Evolutionary conservation across 495 filamentous ascomycete species (phyloP).

Genomic region (Talaromyces thailandensis): DNA sequence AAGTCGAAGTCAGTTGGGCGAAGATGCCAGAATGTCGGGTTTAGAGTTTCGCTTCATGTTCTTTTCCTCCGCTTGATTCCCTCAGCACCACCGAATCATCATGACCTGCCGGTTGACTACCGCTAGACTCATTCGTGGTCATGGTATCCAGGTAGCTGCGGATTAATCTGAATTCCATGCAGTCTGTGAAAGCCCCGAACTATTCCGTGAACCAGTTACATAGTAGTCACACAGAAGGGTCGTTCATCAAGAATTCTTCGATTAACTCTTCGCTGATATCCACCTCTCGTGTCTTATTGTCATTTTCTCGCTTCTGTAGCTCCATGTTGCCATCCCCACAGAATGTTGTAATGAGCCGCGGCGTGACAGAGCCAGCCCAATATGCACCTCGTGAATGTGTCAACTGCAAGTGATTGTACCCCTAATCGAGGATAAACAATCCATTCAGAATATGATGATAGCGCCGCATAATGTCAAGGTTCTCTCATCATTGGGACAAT

Average conservation of each 20-base stretch:
- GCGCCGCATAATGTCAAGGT: neutral
- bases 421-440: neutral
- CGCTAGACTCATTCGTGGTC: neutral
- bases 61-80: neutral
- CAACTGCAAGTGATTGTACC: neutral
- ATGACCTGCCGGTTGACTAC: neutral
- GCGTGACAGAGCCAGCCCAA: neutral
- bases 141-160: neutral
- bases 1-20: neutral
- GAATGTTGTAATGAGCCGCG: neutral
- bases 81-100: too few species aligned
- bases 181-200: neutral
- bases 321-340: neutral
- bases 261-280: neutral
- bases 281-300: neutral
- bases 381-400: neutral
- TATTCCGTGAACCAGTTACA: neutral
- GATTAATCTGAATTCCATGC: neutral
- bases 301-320: neutral
- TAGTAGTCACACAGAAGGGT: neutral
- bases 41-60: neutral
- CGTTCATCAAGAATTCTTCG: neutral
- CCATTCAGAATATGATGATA: neutral
- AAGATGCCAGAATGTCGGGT: neutral
- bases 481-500: neutral